These are phyloP conservation scores for Paramyrothecium roridum DNA, from an alignment of 2,329 filamentous ascomycete species.

Conservation along the genomic window DNA sequence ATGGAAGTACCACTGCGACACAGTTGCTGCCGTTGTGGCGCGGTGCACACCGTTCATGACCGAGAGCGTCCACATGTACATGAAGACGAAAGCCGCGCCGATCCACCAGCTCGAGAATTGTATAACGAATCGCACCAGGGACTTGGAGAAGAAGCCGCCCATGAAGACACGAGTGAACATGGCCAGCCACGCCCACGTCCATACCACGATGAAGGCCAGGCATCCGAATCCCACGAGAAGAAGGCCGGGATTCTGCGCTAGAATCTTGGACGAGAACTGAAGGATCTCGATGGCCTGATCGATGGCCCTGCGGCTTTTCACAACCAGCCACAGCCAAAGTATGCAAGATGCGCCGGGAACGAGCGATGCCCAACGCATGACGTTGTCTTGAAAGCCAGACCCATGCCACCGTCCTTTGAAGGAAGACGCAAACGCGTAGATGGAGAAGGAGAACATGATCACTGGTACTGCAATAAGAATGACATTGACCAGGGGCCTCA, in stretches of 20 bases:
- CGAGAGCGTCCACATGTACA: conserved; percentile 93
- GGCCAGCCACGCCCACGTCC: conserved; percentile 94
- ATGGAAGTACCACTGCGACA: conserved; percentile 99
- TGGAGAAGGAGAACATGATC: conserved; percentile 81
- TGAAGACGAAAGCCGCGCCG: conserved; percentile 84
- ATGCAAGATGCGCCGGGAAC: conserved; percentile 71
- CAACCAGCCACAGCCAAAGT: conserved; percentile 81
- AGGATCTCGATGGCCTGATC: conserved; percentile 82
- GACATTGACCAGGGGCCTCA: conserved; percentile 75
- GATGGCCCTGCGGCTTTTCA: conserved; percentile 75
- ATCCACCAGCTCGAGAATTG: conserved; percentile 92
- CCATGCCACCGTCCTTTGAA: conserved; percentile 76
- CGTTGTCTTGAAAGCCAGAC: conserved; percentile 76
- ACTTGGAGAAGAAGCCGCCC: conserved; percentile 75
- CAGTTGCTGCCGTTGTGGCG: conserved; percentile 87
- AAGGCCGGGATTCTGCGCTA: conserved; percentile 80
- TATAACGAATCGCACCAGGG: conserved; percentile 68
- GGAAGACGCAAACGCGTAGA: conserved; percentile 89
- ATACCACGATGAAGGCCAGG: conserved; percentile 71
- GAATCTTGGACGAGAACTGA: conserved; percentile 86
- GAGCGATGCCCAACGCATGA: conserved; percentile 84
- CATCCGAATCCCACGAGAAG: conserved; percentile 79
- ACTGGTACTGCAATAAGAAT: conserved; percentile 83
- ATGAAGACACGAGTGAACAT: conserved; percentile 97
- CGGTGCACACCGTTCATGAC: conserved; percentile 87